These are phyloP conservation scores for Didymosphaeria variabile DNA, from an alignment of 2,329 filamentous ascomycete species.

Conservation along the genomic window DNA sequence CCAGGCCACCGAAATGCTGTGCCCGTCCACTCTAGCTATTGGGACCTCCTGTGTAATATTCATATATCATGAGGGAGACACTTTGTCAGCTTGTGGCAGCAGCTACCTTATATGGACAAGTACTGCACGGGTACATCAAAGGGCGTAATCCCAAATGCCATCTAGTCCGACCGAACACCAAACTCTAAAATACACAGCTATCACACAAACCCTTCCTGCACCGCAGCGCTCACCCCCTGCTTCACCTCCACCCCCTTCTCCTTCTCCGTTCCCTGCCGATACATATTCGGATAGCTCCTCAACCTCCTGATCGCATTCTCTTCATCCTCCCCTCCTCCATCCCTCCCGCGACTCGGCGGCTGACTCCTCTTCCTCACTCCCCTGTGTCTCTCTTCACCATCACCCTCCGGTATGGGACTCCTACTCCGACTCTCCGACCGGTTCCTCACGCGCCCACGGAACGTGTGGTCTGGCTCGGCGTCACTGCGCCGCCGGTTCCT, in stretches of 20 bases:
- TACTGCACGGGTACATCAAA: not conserved
- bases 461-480: slow-evolving; percentile 46
- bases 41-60: not conserved
- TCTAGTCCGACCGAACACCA: not conserved
- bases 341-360: slow-evolving; percentile 45
- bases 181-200: not conserved
- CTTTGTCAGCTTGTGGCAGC: not conserved
- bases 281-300: slow-evolving; percentile 49
- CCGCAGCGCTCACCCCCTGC: not conserved
- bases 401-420: slow-evolving; percentile 31
- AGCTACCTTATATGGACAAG: not conserved
- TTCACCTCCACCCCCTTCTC: slow-evolving; percentile 10
- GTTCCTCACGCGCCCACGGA: slow-evolving; percentile 42
- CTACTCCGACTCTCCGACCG: slow-evolving; percentile 34
- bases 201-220: not conserved
- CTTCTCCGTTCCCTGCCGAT: slow-evolving; percentile 25
- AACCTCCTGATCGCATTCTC: slow-evolving; percentile 43
- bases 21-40: not conserved
- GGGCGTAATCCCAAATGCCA: slow-evolving; percentile 20
- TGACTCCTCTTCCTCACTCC: slow-evolving; percentile 44
- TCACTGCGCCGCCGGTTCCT: slow-evolving; percentile 45
- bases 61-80: not conserved
- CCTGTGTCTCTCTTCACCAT: slow-evolving; percentile 22
- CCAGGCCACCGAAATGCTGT: not conserved
- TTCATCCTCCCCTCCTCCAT: slow-evolving; percentile 24